A percentile compares a stretch with the other conserved stretches of the same genome.
These are phyloP conservation scores for Sungouiozyma intestinalis DNA, from an alignment of 805 yeast species.

Conservation along the genomic window DNA sequence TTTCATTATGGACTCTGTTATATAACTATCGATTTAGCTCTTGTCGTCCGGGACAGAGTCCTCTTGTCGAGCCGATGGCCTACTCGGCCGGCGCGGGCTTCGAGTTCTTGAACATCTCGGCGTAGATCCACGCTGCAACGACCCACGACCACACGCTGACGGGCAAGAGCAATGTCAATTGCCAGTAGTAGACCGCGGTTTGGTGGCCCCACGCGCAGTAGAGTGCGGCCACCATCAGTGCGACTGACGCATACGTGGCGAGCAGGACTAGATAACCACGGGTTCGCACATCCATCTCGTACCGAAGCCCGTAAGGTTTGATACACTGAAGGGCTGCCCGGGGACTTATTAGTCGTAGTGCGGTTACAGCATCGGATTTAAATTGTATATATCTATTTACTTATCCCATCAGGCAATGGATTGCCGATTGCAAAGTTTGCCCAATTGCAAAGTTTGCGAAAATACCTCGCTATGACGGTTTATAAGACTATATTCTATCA, in stretches of 20 bases:
- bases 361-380: no score
- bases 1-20: not conserved
- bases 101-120: slow-evolving; percentile 24
- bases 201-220: slow-evolving; percentile 8
- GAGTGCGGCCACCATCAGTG: slow-evolving; percentile 8
- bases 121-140: slow-evolving; percentile 26
- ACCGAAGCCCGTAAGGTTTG: not conserved
- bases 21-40: no score
- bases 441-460: not conserved
- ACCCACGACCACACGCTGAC: slow-evolving; percentile 27
- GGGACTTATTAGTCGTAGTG: no score
- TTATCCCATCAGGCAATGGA: no score
- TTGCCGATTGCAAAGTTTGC: not conserved
- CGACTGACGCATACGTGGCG: slow-evolving; percentile 13
- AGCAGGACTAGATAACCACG: slow-evolving; percentile 11
- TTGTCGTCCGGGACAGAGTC: no score
- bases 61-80: no score
- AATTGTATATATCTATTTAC: no score
- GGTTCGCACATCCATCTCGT: slow-evolving; percentile 12
- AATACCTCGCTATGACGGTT: not conserved
- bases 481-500: slow-evolving; percentile 1
- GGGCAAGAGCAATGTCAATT: slow-evolving; percentile 20
- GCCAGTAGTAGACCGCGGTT: slow-evolving; percentile 19
- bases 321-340: no score
- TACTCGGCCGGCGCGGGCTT: slow-evolving; percentile 5